Percentiles rank a stretch among this genome's conserved stretches.
phyloP scores from a whole-genome alignment of 805 yeast genomes.

The Metschnikowia chrysomelidarum region DNA sequence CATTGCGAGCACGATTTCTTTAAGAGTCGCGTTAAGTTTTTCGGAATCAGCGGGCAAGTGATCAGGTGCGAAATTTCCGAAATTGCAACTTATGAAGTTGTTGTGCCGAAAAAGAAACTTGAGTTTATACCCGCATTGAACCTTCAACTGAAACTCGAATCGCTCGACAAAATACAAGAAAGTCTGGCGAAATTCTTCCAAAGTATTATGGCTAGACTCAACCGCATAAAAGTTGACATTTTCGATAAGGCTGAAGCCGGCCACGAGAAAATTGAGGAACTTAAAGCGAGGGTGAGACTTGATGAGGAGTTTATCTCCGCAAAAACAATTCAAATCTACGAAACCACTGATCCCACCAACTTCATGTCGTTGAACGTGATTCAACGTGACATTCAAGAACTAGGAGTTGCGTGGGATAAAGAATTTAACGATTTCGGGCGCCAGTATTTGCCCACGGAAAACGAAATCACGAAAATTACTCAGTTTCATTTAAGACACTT shows the following conservation, averaged over 20 bases:
- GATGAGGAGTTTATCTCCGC: conserved; percentile 49
- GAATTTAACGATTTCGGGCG: conserved; percentile 80
- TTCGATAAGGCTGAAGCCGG: conserved; percentile 74
- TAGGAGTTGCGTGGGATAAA: conserved; percentile 83
- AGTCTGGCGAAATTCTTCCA: conserved; percentile 64
- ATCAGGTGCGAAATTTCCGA: conserved; percentile 75
- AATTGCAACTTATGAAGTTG: conserved; percentile 75
- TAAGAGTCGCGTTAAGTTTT: conserved; percentile 78
- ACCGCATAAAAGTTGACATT: conserved; percentile 73
- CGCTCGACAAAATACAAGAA: conserved; percentile 50
- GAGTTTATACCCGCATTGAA: conserved; percentile 72
- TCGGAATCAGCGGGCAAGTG: conserved; percentile 75
- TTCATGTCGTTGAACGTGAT: conserved; percentile 70
- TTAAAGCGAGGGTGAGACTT: conserved; percentile 49
- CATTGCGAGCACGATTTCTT: conserved; percentile 77
- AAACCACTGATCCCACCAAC: conserved; percentile 55
- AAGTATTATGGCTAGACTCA: conserved; percentile 67
- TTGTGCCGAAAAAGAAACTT: conserved; percentile 70
- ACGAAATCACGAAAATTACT: conserved; percentile 87
- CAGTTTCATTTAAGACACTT: conserved; percentile 80
- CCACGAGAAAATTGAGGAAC: conserved; percentile 50
- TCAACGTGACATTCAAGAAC: conserved; percentile 69
- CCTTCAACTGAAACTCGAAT: conserved; percentile 63
- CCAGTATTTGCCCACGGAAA: conserved; percentile 82
- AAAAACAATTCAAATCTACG: conserved; percentile 52